Evolutionary conservation across 2,329 filamentous ascomycete species (phyloP).

Genomic region (Alternaria viburni): DNA sequence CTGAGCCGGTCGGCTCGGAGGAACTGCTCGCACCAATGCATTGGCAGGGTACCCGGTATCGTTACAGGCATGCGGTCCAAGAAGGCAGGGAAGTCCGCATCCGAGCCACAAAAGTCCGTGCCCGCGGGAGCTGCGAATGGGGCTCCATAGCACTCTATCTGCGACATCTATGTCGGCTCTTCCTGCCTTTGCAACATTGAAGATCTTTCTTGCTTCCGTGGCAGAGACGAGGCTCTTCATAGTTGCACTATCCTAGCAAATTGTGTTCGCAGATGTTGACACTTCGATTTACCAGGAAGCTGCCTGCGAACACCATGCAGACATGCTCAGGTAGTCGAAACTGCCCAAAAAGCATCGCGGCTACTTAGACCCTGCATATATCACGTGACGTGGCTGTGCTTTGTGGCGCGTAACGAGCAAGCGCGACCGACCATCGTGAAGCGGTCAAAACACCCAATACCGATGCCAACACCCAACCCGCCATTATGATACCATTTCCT

Average conservation of each 20-base stretch:
- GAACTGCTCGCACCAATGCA: conserved; percentile 8
- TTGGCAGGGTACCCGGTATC: background rate
- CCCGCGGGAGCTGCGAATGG: conserved; percentile 2
- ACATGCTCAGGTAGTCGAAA: background rate
- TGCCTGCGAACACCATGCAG: background rate
- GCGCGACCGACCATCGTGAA: conserved; percentile 10
- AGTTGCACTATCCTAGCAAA: background rate
- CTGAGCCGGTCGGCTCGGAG: conserved; percentile 1
- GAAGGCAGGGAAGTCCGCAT: background rate
- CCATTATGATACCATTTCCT: conserved; percentile 32
- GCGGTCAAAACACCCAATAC: conserved; percentile 1
- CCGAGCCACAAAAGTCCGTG: background rate
- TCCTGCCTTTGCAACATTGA: background rate
- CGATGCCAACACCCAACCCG: conserved; percentile 2
- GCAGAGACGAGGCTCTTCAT: background rate
- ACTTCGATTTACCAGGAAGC: background rate
- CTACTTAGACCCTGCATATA: conserved; percentile 8
- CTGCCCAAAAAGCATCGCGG: background rate
- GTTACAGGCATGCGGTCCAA: background rate
- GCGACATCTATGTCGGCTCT: background rate
- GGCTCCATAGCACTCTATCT: background rate
- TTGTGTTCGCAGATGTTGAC: background rate
- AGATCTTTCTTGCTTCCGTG: background rate
- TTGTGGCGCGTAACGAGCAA: conserved; percentile 17
- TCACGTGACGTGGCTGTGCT: conserved; percentile 19